Evolutionary conservation across 192 early-diverging fungal species (phyloP).

Genomic region (Piromyces sp.): DNA sequence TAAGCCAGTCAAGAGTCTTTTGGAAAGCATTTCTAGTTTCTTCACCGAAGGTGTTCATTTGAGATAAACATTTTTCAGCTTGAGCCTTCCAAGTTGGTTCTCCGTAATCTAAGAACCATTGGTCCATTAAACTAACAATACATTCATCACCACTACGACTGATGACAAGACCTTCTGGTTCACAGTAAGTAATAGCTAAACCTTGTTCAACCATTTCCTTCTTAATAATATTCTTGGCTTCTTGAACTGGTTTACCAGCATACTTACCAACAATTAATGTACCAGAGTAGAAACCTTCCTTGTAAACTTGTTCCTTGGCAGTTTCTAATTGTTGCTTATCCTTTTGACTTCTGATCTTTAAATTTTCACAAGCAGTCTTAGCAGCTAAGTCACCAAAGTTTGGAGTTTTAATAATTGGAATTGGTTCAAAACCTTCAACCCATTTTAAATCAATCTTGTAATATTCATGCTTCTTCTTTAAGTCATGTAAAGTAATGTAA

Average conservation of each 20-base stretch:
- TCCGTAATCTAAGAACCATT: slow-evolving; percentile 99
- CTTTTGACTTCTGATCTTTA: slow-evolving; percentile 94
- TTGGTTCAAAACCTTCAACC: slow-evolving; percentile 64
- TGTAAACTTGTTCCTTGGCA: slow-evolving; percentile 89
- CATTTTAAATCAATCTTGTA: slow-evolving; percentile 78
- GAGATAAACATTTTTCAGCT: slow-evolving; percentile 54
- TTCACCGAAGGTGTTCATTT: slow-evolving; percentile 59
- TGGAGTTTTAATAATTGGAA: slow-evolving; percentile 73
- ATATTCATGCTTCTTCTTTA: slow-evolving; percentile 85
- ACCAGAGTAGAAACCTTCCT: slow-evolving; percentile 94
- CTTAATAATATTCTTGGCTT: slow-evolving; percentile 73
- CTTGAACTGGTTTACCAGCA: slow-evolving; percentile 65
- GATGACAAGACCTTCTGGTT: slow-evolving; percentile 86
- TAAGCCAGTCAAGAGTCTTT: slow-evolving; percentile 76
- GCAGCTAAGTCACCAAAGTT: slow-evolving; percentile 75
- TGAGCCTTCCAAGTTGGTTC: slow-evolving; percentile 63
- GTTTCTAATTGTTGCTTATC: slow-evolving; percentile 79
- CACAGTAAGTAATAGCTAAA: slow-evolving; percentile 74
- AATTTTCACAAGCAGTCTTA: slow-evolving; percentile 61
- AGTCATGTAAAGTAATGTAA: slow-evolving; percentile 73
- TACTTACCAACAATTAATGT: slow-evolving; percentile 67
- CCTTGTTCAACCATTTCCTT: slow-evolving; percentile 49
- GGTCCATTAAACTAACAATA: slow-evolving; percentile 83
- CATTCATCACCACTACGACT: slow-evolving; percentile 92
- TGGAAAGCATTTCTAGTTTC: slow-evolving; percentile 79